Evolutionary conservation across 2,329 filamentous ascomycete species (phyloP), one percentile per base, ranked within the genome.

Genomic region (Cercospora citrullina): DNA sequence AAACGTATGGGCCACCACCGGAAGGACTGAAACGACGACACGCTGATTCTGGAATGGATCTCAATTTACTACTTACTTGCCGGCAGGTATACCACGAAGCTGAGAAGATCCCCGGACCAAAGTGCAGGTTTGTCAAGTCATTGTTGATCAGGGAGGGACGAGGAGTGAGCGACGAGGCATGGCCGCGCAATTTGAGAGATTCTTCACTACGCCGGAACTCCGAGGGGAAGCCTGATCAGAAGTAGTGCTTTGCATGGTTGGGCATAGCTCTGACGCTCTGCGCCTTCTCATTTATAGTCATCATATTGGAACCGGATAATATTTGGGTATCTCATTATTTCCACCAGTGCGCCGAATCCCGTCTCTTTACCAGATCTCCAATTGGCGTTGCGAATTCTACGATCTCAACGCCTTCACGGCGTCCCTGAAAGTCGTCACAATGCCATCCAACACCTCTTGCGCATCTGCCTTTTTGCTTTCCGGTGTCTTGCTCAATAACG

Each of bases 391-490:
- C 36, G 16, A 39, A n/a, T 39, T 39, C 36, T 21, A 64, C 62
- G 62, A 57, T 3, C 30, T 26, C 5, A 64, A 48, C 6, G 26
- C 23, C 31, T 21, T 53, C 26, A 61, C 64, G 1, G 42, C 42
- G 16, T 53, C 64, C 57, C 60, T 30, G 1, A 61, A 65, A 39
- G 26, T 36, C 58, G 30, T n/a, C 9, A 55, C 57, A 42, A 65
- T 57, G 0, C 45, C 58, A 28, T 61, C 58, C 30, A 61, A 31
- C 14, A 61, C 58, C 5, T 60, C 64, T n/a, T 61, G 42, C 28
- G 33, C 64, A 12, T 60, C 57, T 21, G 42, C n/a, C 16, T 53
- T 65, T 39, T 60, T 65, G n/a, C 30, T 55, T 30, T 60, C 31
- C 4, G 57, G 57, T 39, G 64, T 42, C 57, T 55, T 51, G 10